Conservation (phyloP, 2,329 filamentous ascomycete genomes). For the Phyllosticta ampelicida region DNA sequence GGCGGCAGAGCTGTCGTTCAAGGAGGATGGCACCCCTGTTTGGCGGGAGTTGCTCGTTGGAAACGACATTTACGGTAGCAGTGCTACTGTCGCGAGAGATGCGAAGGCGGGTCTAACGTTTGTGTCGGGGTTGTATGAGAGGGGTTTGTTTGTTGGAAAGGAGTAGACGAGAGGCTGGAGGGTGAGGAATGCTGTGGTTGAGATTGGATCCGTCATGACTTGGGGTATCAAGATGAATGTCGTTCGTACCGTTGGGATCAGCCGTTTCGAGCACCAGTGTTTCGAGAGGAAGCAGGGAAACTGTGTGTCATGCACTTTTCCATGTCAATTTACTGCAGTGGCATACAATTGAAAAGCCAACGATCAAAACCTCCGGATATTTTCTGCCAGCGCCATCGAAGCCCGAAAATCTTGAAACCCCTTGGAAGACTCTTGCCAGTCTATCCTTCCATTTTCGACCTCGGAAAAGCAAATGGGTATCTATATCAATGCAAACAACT, state of each 20-base stretch:
- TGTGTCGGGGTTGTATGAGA: constrained; percentile 31
- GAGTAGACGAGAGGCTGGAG: background rate
- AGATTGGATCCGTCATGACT: too few relatives aligned
- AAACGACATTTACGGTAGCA: constrained; percentile 23
- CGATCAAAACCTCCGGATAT: too few relatives aligned
- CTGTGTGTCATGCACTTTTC: too few relatives aligned
- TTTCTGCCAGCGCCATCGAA: background rate
- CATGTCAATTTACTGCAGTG: too few relatives aligned
- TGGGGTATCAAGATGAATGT: too few relatives aligned
- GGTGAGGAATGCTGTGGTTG: background rate
- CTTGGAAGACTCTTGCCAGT: background rate
- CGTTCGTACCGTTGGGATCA: too few relatives aligned
- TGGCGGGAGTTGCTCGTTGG: constrained; percentile 27
- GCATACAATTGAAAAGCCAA: too few relatives aligned
- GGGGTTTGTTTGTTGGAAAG: constrained; percentile 24
- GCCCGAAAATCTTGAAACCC: background rate
- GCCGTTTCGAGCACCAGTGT: too few relatives aligned
- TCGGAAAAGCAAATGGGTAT: background rate
- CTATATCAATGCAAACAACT: background rate
- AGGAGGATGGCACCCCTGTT: constrained; percentile 14
- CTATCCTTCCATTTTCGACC: background rate
- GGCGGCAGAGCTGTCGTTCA: constrained; percentile 18
- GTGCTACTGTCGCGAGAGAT: constrained; percentile 30
- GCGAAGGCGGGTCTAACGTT: constrained; percentile 24
- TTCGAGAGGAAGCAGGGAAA: too few relatives aligned